Base-by-base conservation (phyloP, 2,329 filamentous ascomycete genomes). In the Cladophialophora yegresii region DNA sequence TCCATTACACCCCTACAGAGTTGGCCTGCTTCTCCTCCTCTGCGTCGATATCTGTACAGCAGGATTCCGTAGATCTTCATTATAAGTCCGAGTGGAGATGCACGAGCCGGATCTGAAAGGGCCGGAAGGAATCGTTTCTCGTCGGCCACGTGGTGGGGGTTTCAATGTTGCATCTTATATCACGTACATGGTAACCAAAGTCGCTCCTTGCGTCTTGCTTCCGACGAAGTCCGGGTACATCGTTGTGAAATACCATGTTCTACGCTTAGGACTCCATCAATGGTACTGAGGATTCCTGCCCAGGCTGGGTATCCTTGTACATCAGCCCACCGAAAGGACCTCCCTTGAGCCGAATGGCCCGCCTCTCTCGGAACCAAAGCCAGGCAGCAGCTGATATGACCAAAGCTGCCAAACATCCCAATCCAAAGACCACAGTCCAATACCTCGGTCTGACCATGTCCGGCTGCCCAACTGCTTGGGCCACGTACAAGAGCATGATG, bases 401-500 rank as follows among this genome's bases (percentile, higher is more conserved):
- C 36, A 54, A 22, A 0, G 36, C 54, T 1, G 20, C 30, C 30
- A 58, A 23, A 23, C 43, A 30, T 10, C 45, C 61, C 28, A 63
- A 1, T 3, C 26, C 54, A n/a, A 63, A 22, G 2, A 58, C 45
- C 23, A 63, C 9, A 23, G 47, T 63, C 61, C 55, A 32, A 43
- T 16, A 54, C 16, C 22, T 30, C 12, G 54, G 22, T 13, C 45
- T 43, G 3, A 7, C 2, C 12, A 28, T 4, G 16, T 9, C 45
- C 13, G 12, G 8, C 9, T 20, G 30, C 5, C 33, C 28, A 10
- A 22, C 26, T 2, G 22, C 32, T 9, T 36, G 13, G 12, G 53
- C 64, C 16, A 63, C 58, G 40, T 66, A 66, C 28, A 61, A 40
- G 23, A 66, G 55, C 45, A 53, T 51, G 22, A 66, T 66, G 20